Evolutionary conservation across 768 basidiomycete genomes (phyloP), one percentile per base, ranked within the genome.

Genomic region (Filobasidium wieringae): DNA sequence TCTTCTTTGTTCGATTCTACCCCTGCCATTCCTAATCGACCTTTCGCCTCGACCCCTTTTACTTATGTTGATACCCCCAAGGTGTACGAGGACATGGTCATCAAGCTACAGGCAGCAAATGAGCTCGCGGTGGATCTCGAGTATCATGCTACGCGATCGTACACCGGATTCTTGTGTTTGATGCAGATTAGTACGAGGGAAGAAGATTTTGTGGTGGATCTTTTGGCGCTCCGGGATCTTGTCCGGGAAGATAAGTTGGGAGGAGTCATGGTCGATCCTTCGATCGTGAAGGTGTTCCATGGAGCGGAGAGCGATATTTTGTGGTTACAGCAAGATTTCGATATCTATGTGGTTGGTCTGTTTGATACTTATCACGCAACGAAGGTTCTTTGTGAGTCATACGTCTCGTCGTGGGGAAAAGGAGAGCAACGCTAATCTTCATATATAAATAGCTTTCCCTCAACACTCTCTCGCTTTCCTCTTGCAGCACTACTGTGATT

Each of bases 301-400:
- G 93, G 95, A 27, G 88, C 93, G 1, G 86, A 91, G 34, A 87
- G 84, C 59, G 95, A 99, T 69, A 84, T 97, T 40, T 76, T 90
- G 5, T 97, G 95, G 95, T 80, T 97, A 17, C 93, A 99, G 70
- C 87, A 90, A 72, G 86, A 97, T 69, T 92, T 97, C 70, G 87
- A 87, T 58, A 68, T 97, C 7, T 97, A 89, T 73, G 78, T 97
- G 53, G 91, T 99, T 60, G 88, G 89, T 57, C 75, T 97, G n/a
- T 97, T 99, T 70, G 93, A 99, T 69, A 97, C 95, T 0, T 96
- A 82, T 71, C 90, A 97, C 64, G 93, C 92, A 1, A 90, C 92
- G 0, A 87, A 86, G 67, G 76, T 87, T 0, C 77, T 97, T 51
- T 84, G 87, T 87, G 67, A 51, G 73, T 52, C 29, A 4, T 32